phyloP scores from a whole-genome alignment of 2,329 filamentous ascomycete species.

The Fusarium foetens region DNA sequence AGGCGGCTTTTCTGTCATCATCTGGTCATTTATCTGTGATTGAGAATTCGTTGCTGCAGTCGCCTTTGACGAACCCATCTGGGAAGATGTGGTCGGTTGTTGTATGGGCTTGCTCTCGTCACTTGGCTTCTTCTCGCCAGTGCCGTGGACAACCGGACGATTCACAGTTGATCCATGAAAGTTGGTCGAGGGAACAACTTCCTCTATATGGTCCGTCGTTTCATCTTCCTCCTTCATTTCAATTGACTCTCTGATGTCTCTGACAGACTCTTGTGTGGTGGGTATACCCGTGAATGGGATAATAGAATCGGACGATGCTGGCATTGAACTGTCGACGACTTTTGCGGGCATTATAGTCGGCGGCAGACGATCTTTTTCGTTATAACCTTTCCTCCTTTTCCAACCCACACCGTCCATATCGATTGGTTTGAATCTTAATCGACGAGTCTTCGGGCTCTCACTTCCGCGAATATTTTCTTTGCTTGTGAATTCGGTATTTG shows the following conservation, averaged over 20 bases:
- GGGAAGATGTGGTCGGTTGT: background rate
- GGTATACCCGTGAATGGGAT: conserved; percentile 43
- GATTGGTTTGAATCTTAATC: conserved; percentile 42
- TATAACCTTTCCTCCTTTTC: conserved; percentile 21
- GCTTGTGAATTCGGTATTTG: conserved; percentile 24
- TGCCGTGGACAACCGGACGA: background rate
- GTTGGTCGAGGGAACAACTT: conserved; percentile 19
- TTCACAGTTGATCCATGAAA: conserved; percentile 1
- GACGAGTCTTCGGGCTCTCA: conserved; percentile 18
- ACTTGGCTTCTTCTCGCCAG: background rate
- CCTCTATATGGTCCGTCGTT: background rate
- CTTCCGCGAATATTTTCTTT: background rate
- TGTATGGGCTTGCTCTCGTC: background rate
- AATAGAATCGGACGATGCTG: conserved; percentile 46
- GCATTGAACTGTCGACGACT: conserved; percentile 41
- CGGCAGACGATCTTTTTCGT: conserved; percentile 35
- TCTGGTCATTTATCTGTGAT: background rate
- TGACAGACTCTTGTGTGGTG: conserved; percentile 30
- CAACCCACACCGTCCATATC: conserved; percentile 29
- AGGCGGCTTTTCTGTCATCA: background rate
- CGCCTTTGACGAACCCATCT: background rate
- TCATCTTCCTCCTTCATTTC: conserved; percentile 34
- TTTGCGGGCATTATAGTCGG: conserved; percentile 38
- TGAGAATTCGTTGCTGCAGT: background rate
- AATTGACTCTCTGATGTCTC: conserved; percentile 36